Base-by-base conservation (phyloP, 768 basidiomycete species). In the Mycena capillaripes region DNA sequence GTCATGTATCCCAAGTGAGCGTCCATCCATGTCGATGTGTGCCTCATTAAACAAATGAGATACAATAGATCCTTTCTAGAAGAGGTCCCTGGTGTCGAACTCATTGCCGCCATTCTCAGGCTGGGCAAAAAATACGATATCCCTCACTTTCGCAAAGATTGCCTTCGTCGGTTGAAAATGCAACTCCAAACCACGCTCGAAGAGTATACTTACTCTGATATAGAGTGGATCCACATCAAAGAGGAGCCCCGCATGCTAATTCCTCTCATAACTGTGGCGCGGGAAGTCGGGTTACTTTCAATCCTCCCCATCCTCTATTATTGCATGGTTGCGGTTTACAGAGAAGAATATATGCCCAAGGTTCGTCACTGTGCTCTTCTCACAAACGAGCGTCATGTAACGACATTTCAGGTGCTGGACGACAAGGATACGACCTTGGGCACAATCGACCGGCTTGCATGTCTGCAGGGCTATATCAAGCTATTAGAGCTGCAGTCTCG, bases 1-100 rank as follows among this genome's bases (percentile, higher is more conserved):
- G 84, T 82, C 2, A 75, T 86, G 3, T 81, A 69, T 19, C 56
- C 66, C 5, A 50, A 59, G 66, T 67, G 8, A 59, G 56, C n/a
- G n/a, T n/a, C n/a, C n/a, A n/a, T n/a, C n/a, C n/a, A n/a, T n/a
- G n/a, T n/a, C n/a, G n/a, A n/a, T n/a, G n/a, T n/a, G n/a, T n/a
- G n/a, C n/a, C n/a, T n/a, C n/a, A n/a, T n/a, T n/a, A n/a, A n/a
- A n/a, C n/a, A n/a, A n/a, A n/a, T n/a, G n/a, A n/a, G n/a, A n/a
- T n/a, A n/a, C n/a, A n/a, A 25, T 27, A 60, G 58, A 30, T 44
- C 17, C 23, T 30, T 62, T 23, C 10, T 25, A 7, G 32, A n/a
- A 4, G 44, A 62, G 21, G 1, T 11, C 1, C 61, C 46, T 10
- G 42, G 23, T 34, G n/a, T 62, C 17, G 53, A 30, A 2, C 30